Conservation (phyloP, 2,329 filamentous ascomycete genomes). For the Botrytis fragariae region DNA sequence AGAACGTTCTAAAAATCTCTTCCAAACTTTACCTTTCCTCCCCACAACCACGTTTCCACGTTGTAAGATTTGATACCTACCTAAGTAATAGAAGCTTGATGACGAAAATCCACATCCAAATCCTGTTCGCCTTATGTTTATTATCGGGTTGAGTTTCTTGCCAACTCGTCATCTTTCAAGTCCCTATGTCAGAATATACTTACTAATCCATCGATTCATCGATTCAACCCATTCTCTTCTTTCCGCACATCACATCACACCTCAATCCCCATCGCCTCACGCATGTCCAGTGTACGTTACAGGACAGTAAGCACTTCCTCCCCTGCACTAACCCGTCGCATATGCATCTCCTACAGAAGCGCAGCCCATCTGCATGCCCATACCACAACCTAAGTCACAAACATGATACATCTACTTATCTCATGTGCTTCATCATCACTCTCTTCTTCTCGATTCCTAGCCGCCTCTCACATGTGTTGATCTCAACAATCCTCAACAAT, state of each 20-base stretch:
- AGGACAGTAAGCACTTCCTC: neutral
- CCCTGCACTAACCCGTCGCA: slow-evolving; percentile 14
- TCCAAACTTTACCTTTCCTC: neutral
- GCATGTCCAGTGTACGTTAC: neutral
- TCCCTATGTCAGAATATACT: neutral
- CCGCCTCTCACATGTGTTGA: neutral
- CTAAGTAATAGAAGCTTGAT: slow-evolving; percentile 6
- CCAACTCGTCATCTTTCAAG: neutral
- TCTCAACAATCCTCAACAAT: neutral
- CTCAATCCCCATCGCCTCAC: neutral
- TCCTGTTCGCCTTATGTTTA: neutral
- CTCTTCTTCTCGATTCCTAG: neutral
- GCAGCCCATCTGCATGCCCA: slow-evolving; percentile 5
- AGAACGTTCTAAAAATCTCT: neutral
- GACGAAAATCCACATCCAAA: neutral
- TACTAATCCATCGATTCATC: neutral
- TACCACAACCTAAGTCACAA: neutral
- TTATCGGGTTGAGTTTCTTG: neutral
- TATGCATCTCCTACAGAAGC: slow-evolving; percentile 10
- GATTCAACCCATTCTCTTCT: neutral
- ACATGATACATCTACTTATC: neutral
- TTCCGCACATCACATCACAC: neutral
- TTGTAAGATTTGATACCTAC: neutral
- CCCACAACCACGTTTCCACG: neutral
- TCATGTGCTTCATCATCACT: neutral